These are phyloP conservation scores for Xylariaceae sp. DNA, from an alignment of 2,329 filamentous ascomycete genomes.

Conservation along the genomic window DNA sequence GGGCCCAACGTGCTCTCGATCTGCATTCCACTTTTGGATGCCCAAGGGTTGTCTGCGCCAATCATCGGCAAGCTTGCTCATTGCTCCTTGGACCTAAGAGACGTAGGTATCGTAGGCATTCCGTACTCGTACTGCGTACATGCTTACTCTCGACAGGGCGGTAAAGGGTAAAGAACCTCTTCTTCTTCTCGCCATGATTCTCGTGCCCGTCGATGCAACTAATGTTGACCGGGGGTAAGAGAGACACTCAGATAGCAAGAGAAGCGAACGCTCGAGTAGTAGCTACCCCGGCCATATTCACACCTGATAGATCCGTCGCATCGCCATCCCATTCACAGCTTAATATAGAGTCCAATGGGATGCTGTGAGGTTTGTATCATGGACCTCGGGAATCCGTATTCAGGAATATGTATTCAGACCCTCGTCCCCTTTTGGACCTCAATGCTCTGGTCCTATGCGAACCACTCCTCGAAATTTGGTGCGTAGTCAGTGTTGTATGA, in stretches of 20 bases:
- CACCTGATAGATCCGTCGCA: conserved; percentile 1
- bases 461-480: background rate
- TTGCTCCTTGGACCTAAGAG: conserved; percentile 10
- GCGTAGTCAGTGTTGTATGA: background rate
- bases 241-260: conserved; percentile 9
- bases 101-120: background rate
- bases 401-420: background rate
- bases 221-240: conserved; percentile 18
- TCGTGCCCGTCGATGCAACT: conserved; percentile 23
- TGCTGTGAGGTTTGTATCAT: conserved; percentile 6
- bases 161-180: background rate
- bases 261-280: background rate
- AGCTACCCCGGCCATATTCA: conserved; percentile 4
- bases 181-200: conserved; percentile 7
- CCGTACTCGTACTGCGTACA: background rate
- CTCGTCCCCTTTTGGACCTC: conserved; percentile 6
- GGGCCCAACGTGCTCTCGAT: conserved; percentile 30
- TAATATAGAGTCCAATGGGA: conserved; percentile 2
- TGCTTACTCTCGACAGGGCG: conserved; percentile 14
- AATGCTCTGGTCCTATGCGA: conserved; percentile 8
- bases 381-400: conserved; percentile 4
- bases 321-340: conserved; percentile 6
- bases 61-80: conserved; percentile 7
- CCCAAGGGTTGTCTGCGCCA: conserved; percentile 21
- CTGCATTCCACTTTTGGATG: conserved; percentile 28